Conservation (phyloP, 2,329 filamentous ascomycete genomes). For the Fusarium sambucinum region DNA sequence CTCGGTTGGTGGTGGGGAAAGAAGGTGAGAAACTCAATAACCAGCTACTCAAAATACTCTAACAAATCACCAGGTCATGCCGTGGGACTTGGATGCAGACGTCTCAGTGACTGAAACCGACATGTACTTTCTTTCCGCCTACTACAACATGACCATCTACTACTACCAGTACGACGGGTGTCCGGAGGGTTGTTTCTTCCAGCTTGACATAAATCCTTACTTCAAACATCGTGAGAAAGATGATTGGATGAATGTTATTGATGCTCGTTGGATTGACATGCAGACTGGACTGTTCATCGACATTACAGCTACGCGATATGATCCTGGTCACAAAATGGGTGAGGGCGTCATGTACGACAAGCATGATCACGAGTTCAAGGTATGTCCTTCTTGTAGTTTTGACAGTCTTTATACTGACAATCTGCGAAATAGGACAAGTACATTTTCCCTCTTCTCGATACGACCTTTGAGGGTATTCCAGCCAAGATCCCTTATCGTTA, state of each 20-base stretch:
- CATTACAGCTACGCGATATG: conserved; percentile 64
- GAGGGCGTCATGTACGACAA: conserved; percentile 64
- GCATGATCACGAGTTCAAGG: conserved; percentile 63
- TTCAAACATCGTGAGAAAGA: conserved; percentile 54
- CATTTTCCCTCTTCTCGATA: conserved; percentile 76
- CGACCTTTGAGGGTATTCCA: conserved; percentile 73
- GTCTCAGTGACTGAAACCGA: conserved; percentile 77
- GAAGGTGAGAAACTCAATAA: conserved; percentile 50
- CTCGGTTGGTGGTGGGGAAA: conserved; percentile 90
- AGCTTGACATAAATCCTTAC: conserved; percentile 63
- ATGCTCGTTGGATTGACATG: conserved; percentile 64
- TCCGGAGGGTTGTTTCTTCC: conserved; percentile 57
- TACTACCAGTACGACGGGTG: conserved; percentile 57
- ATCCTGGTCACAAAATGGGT: conserved; percentile 57
- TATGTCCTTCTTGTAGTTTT: conserved; percentile 40
- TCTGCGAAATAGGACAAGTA: conserved; percentile 61
- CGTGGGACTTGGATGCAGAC: conserved; percentile 83
- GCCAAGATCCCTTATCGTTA: conserved; percentile 75
- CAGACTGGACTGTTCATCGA: conserved; percentile 63
- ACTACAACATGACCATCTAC: conserved; percentile 71
- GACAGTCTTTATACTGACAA: neutral
- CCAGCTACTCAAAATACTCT: neutral
- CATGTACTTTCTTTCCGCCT: conserved; percentile 72
- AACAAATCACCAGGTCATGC: conserved; percentile 66
- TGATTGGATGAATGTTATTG: conserved; percentile 59